Base-by-base conservation (phyloP, 345 rosid genomes). In the Psidium guajava region DNA sequence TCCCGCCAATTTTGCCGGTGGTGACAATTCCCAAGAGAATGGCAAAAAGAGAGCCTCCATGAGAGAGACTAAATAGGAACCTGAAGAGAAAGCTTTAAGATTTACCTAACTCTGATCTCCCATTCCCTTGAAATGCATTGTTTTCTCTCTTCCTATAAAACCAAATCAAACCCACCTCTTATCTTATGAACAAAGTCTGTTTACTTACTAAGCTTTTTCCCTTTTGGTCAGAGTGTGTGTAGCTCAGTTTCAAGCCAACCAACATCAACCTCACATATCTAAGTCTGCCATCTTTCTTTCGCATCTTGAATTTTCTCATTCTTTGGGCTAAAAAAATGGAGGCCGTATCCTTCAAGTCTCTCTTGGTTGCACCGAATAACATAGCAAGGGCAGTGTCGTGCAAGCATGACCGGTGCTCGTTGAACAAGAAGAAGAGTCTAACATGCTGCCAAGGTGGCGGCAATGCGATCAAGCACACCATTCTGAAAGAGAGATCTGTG, bases 271-370 rank as follows among this genome's bases (percentile, higher is more conserved):
- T 91, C 84, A 83, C 88, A 85, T 82, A 85, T 88, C 83, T 51
- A 69, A 74, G 86, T 85, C 86, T 82, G 77, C 84, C 84, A n/a
- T 87, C 47, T 81, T 84, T 86, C 85, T 86, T 82, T 73, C 87
- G 89, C 86, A 83, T 87, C 84, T 82, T 25, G 80, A 69, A 69
- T 32, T 69, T 87, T 74, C 83, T 89, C 87, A 59, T 83, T 88
- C 86, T 83, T 88, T 92, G 85, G 85, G 50, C 82, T 11, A 74
- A 84, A 86, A 81, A 96, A 69, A 69, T 93, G 99, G 98, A 93
- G 86, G 92, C 96, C 85, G 90, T 94, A 86, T 94, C 93, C 93
- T 90, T 94, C 86, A 90, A 87, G 86, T 91, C 92, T 86, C 88
- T 91, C 83, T 89, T 93, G 57, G 75, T 87, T 54, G 56, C 91